A percentile compares a stretch with the other conserved stretches of the same genome.
phyloP scores from a whole-genome alignment of 2,329 filamentous ascomycete species.

The Helotiales sp. region DNA sequence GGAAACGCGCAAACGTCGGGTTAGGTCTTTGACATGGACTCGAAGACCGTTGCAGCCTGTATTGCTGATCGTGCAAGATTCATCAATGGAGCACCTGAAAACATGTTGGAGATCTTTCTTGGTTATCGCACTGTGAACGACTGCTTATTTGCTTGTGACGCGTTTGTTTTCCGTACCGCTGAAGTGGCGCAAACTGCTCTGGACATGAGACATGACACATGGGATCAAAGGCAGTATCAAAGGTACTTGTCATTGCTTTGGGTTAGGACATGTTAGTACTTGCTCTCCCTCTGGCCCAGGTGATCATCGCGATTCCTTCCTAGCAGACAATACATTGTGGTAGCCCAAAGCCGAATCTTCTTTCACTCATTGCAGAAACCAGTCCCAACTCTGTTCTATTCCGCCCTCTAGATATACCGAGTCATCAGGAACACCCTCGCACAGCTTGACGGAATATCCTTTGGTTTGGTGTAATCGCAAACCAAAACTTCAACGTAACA shows the following conservation, averaged over 20 bases:
- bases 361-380: background rate
- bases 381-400: background rate
- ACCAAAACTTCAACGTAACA: too few species aligned
- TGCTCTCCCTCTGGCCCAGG: background rate
- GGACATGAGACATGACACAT: too few species aligned
- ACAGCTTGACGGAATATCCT: constrained; percentile 28
- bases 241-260: background rate
- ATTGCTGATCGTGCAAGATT: background rate
- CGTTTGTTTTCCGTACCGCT: too few species aligned
- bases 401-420: constrained; percentile 18
- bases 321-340: too few species aligned
- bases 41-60: background rate
- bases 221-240: too few species aligned
- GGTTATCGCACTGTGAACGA: background rate
- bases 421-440: constrained; percentile 30
- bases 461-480: too few species aligned
- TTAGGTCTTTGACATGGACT: background rate
- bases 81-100: constrained; percentile 8
- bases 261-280: background rate
- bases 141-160: background rate
- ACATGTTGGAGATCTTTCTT: background rate
- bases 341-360: background rate
- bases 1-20: background rate
- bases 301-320: too few species aligned
- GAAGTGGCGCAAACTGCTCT: background rate